Evolutionary conservation across 169 alveolate genomes (phyloP), one percentile per base, ranked within the genome.

Genomic region (Perkinsus marinus): DNA sequence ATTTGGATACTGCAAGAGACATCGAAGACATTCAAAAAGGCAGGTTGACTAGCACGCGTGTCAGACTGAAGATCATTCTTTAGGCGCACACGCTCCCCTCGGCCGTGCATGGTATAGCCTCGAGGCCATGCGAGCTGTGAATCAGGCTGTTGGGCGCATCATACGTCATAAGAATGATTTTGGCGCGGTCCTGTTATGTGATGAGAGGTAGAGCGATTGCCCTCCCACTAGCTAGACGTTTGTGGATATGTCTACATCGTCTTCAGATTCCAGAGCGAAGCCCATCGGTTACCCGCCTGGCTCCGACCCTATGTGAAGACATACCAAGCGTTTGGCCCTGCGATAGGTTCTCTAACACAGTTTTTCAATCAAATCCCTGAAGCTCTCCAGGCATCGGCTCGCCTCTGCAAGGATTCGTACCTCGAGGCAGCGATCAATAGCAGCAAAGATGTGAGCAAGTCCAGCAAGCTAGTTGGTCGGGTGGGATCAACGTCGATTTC

Each of bases 141-240:
- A 98, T 95, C 98, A 98, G 93, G 98, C 99, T 3, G 94, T 98
- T 34, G 99, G 99, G 37, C 96, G 99, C 93, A 98, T 98, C 39
- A 97, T 98, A 39, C 95, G 99, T 91, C 99, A 98, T 95, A 94
- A 93, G 57, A 92, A 96, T 89, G 99, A 98, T 93, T 98, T 96
- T 93, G 99, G 99, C 39, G 94, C 95, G 26, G 95, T 98, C 39
- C 93, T 97, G 46, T 95, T 98, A 68, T 94, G 97, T 39, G 99
- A 98, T 93, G 95, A 95, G 89, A 95, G 99, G 91, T 98, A 3
- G 19, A 13, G 39, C 89, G 9, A n/a, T n/a, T n/a, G n/a, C n/a
- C n/a, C n/a, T 30, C 37, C 34, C 79, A 19, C 79, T 13, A n/a
- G n/a, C n/a, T n/a, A n/a, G n/a, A n/a, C n/a, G n/a, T n/a, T n/a